Percentiles rank a stretch among this genome's conserved stretches.
Conservation (phyloP, 768 basidiomycete species). For the Suillus tomentosus region DNA sequence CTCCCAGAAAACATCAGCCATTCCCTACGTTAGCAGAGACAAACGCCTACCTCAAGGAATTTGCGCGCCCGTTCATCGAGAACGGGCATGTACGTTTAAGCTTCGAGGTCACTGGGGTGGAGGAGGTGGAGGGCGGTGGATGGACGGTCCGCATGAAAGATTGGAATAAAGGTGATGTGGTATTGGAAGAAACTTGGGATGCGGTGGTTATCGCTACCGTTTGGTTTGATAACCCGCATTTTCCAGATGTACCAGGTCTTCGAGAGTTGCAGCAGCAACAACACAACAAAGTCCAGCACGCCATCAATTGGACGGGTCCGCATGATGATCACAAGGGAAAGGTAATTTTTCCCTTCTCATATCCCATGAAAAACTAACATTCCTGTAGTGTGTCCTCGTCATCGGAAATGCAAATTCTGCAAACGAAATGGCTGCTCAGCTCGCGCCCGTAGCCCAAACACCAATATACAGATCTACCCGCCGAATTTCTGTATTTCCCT, state of each 20-base stretch:
- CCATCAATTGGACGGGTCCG: slow-evolving; percentile 45
- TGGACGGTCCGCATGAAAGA: slow-evolving; percentile 45
- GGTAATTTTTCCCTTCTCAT: slow-evolving; percentile 16
- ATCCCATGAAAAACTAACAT: neutral
- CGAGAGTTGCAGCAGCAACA: slow-evolving; percentile 33
- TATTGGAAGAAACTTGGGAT: slow-evolving; percentile 46
- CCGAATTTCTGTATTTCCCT: slow-evolving; percentile 43
- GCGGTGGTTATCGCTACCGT: slow-evolving; percentile 49
- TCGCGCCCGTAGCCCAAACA: slow-evolving; percentile 37
- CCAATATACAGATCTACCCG: slow-evolving; percentile 53
- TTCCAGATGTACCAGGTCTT: slow-evolving; percentile 46
- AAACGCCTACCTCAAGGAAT: slow-evolving; percentile 27
- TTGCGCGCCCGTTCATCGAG: slow-evolving; percentile 27
- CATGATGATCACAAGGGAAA: slow-evolving; percentile 34
- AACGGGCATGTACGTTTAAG: slow-evolving; percentile 40
- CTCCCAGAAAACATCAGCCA: slow-evolving; percentile 25
- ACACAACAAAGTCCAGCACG: slow-evolving; percentile 42
- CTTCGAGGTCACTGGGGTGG: slow-evolving; percentile 41
- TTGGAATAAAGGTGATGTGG: slow-evolving; percentile 32
- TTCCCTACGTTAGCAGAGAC: slow-evolving; percentile 34
- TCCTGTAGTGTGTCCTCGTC: slow-evolving; percentile 43
- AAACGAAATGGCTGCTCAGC: slow-evolving; percentile 53
- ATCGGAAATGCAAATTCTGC: slow-evolving; percentile 55
- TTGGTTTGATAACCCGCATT: slow-evolving; percentile 48
- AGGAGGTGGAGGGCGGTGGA: slow-evolving; percentile 37